Base-by-base conservation (phyloP, 768 basidiomycete genomes). In the Rhizopogon vinicolor region DNA sequence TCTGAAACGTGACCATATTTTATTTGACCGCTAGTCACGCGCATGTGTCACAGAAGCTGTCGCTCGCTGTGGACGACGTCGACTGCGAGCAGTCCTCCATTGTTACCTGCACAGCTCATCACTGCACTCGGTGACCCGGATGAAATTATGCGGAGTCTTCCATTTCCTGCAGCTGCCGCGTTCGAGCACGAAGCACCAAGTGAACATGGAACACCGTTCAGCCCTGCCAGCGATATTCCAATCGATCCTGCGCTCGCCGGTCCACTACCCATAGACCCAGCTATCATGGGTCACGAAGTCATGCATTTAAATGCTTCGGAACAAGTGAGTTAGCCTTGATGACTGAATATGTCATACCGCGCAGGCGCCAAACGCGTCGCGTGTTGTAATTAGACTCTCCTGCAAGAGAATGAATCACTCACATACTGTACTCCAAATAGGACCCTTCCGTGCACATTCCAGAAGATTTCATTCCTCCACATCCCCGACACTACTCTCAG, bases 161-260 rank as follows among this genome's bases (percentile, higher is more conserved):
- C 83, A 0, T 86, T 86, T 61, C 62, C 70, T 16, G 41, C 60
- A 39, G 65, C 68, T 64, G 70, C 75, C 51, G 62, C 74, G 55
- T 78, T 70, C 68, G 74, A 79, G 73, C 82, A 77, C 59, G 83
- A 85, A 68, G 65, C 73, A 37, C 79, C 83, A 31, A 76, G 82
- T 70, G 84, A 87, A 58, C 74, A 78, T 62, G 79, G 78, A 62
- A 84, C 84, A 13, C 82, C 84, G 59, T 73, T 74, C 67, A 78
- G 76, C 75, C 77, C 74, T 72, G 71, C 69, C 67, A 78, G 83
- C 75, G 79, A 82, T 72, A 86, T 91, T 69, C 87, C 87, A 61
- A 90, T 91, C 76, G 89, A 91, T 82, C 89, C 89, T 63, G 84
- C 82, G 41, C 82, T 90, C 60, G 79, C 72, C 46, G 78, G 67